A percentile compares a stretch with the other conserved stretches of the same genome.
phyloP scores from a whole-genome alignment of 139 green algal genomes.

The Marvania coccoides region DNA sequence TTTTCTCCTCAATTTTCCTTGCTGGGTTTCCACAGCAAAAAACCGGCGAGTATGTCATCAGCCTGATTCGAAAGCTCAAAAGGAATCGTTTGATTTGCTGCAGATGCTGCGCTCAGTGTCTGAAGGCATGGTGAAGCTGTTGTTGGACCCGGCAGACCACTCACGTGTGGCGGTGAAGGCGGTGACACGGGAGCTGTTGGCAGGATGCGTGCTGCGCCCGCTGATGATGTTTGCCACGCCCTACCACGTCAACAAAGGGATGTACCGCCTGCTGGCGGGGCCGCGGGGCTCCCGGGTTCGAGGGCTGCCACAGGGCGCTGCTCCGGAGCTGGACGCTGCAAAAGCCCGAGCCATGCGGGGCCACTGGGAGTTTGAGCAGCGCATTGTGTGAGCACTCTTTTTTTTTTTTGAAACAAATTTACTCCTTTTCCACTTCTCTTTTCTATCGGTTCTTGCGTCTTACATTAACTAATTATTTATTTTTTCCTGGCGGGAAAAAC shows the following conservation, averaged over 20 bases:
- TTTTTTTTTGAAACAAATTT: constrained; percentile 13
- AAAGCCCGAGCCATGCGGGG: not conserved
- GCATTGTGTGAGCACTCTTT: constrained; percentile 16
- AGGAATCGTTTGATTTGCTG: no score
- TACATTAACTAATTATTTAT: not conserved
- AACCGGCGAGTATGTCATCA: no score
- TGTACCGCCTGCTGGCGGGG: not conserved
- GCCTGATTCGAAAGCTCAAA: no score
- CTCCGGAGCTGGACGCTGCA: constrained; percentile 9
- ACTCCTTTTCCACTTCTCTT: not conserved
- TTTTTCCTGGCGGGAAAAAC: not conserved
- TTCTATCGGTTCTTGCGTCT: not conserved
- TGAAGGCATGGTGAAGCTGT: constrained; percentile 36
- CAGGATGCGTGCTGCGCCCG: constrained; percentile 44
- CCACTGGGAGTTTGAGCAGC: constrained; percentile 43
- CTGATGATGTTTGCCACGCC: constrained; percentile 44
- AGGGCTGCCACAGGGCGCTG: not conserved
- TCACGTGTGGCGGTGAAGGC: constrained; percentile 2
- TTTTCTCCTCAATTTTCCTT: no score
- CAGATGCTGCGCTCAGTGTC: constrained; percentile 41
- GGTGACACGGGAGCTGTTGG: constrained; percentile 57
- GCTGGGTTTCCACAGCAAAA: no score
- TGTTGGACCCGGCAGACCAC: constrained; percentile 40
- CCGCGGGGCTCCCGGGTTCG: not conserved
- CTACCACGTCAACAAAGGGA: constrained; percentile 47